These are phyloP conservation scores for Teunomyces barrocoloradensis DNA, from an alignment of 805 yeast species.

Conservation along the genomic window DNA sequence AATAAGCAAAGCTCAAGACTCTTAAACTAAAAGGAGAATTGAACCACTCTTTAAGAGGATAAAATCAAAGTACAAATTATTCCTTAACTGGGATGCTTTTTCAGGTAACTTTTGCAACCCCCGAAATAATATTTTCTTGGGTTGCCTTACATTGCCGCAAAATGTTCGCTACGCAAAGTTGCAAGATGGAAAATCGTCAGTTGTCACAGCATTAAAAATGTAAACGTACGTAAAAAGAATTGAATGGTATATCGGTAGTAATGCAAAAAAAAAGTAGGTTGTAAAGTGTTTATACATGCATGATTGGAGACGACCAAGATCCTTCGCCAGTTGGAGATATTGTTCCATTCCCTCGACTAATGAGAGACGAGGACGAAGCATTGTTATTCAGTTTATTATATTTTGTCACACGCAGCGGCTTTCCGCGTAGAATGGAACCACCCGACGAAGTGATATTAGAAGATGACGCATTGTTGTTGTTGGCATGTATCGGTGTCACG, in stretches of 20 bases:
- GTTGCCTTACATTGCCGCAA: neutral
- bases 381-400: neutral
- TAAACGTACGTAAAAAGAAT: constrained; percentile 2
- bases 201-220: neutral
- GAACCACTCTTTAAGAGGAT: too few relatives aligned
- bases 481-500: constrained; percentile 24
- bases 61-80: too few relatives aligned
- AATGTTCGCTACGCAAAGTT: neutral
- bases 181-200: neutral
- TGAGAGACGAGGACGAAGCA: neutral
- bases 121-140: neutral
- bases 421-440: constrained; percentile 5
- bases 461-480: neutral
- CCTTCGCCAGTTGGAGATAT: constrained; percentile 2
- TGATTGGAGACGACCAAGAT: constrained; percentile 13
- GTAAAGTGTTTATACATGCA: constrained; percentile 10
- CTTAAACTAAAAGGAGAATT: too few relatives aligned
- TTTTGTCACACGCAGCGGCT: constrained; percentile 11
- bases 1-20: too few relatives aligned
- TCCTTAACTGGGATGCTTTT: neutral
- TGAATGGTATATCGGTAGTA: constrained; percentile 2
- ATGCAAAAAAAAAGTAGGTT: neutral
- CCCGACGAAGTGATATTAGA: constrained; percentile 5
- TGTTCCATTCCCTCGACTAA: neutral
- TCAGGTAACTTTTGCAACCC: constrained; percentile 2